Base-by-base conservation (phyloP, 2,329 filamentous ascomycete genomes). In the Ascosphaera pollenicola region DNA sequence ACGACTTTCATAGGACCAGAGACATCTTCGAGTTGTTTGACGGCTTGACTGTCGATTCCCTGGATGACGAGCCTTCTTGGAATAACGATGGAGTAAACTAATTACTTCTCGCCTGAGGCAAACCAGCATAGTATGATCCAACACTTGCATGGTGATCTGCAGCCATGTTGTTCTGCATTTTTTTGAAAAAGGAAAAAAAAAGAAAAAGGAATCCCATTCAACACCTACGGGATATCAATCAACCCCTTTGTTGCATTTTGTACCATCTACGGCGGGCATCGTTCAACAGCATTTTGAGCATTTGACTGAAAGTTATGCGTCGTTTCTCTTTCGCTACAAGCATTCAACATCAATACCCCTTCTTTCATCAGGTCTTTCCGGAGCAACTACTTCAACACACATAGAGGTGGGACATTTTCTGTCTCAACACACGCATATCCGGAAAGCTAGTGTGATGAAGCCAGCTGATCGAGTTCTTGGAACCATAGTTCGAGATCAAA, bases 11-110 rank as follows among this genome's bases (percentile, higher is more conserved):
- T 56, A 69, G 83, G 49, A 73, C 73, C 40, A 68, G 73, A 39
- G 76, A 75, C 40, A 79, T 98, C 48, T 95, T 93, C 55, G 70
- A 79, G 36, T 65, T 95, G 18, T 89, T 98, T 54, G 70, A 85
- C 13, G 83, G 73, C 17, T 66, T 98, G 15, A 47, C 49, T 13
- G 47, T 61, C 41, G 55, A 57, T 41, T 53, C 58, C 36, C 43
- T 61, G 34, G 15, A 36, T 15, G 3, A 36, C 4, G 17, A 11
- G 15, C 35, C 15, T 10, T 4, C 35, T 13, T 6, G 18, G n/a
- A 24, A 3, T n/a, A 24, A 10, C 35, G 10, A n/a, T 15, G 17
- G 4, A 8, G 35, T 36, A 6, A 32, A 32, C 11, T 32, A 15
- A 32, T 15, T 28, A 13, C 30, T 13, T 3, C n/a, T 32, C n/a